A percentile compares a stretch with the other conserved stretches of the same genome.
These are phyloP conservation scores for Eucalyptus viminalis DNA, from an alignment of 345 rosid species.

Conservation along the genomic window DNA sequence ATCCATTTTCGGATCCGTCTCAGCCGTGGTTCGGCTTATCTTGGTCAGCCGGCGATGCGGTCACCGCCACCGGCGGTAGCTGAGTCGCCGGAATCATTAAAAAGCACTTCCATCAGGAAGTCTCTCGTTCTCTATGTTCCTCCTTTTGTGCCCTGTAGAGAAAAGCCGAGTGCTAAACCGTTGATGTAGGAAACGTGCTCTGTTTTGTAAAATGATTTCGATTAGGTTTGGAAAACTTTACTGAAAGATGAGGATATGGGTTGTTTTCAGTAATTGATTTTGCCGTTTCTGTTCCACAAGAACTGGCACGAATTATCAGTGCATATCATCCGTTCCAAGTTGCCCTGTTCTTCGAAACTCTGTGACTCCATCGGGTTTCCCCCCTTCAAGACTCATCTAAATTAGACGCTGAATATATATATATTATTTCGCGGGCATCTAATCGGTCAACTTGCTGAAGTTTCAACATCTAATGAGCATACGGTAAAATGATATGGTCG, in stretches of 20 bases:
- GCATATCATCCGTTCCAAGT: not conserved
- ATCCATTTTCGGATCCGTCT: not conserved
- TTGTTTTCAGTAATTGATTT: not conserved
- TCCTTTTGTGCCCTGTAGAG: not conserved
- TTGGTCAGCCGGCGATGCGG: slow-evolving; percentile 9
- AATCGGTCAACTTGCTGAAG: not conserved
- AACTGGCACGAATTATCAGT: not conserved
- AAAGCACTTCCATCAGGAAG: not conserved
- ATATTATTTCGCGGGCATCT: not conserved
- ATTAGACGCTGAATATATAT: not conserved
- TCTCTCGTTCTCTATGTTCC: not conserved
- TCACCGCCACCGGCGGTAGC: slow-evolving; percentile 12
- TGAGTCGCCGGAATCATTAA: not conserved
- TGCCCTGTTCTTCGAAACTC: not conserved
- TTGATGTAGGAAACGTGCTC: not conserved
- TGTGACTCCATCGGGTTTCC: not conserved
- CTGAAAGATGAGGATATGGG: not conserved
- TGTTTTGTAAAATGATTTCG: not conserved
- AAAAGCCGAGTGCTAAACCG: not conserved
- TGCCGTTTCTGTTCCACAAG: not conserved
- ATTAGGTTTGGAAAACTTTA: not conserved
- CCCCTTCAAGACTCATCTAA: not conserved
- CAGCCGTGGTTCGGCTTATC: slow-evolving; percentile 2
- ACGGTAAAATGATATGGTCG: not conserved
- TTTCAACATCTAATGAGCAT: not conserved